Evolutionary conservation across 2,329 filamentous ascomycete genomes (phyloP).

Genomic region (Cercospora sp.): DNA sequence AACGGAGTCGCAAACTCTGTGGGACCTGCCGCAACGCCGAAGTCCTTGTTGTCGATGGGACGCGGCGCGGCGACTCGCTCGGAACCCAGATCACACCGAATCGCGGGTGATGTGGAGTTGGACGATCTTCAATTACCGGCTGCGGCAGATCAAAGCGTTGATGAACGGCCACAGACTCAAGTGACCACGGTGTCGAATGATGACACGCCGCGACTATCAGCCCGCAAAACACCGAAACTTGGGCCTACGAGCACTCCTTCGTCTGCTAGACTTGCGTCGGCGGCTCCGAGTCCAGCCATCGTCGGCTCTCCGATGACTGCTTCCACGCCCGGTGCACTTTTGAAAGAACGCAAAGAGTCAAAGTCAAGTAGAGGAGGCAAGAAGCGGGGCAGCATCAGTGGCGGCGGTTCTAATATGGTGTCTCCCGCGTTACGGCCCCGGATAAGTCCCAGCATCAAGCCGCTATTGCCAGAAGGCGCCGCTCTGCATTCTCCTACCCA

Average conservation of each 20-base stretch:
- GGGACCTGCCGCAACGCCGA: slow-evolving; percentile 37
- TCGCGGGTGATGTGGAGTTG: slow-evolving; percentile 39
- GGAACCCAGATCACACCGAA: neutral
- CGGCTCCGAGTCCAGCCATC: slow-evolving; percentile 54
- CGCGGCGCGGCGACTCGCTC: slow-evolving; percentile 2
- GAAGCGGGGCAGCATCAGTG: slow-evolving; percentile 63
- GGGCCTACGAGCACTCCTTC: slow-evolving; percentile 56
- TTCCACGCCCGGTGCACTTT: slow-evolving; percentile 36
- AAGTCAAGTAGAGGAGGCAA: slow-evolving; percentile 54
- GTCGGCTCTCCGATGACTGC: slow-evolving; percentile 53
- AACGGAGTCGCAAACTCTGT: slow-evolving; percentile 8
- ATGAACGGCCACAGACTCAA: slow-evolving; percentile 51
- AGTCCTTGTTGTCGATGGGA: slow-evolving; percentile 37
- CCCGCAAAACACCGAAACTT: slow-evolving; percentile 67
- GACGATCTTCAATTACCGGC: slow-evolving; percentile 74
- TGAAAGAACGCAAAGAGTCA: slow-evolving; percentile 38
- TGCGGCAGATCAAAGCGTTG: slow-evolving; percentile 52
- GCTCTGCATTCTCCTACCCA: slow-evolving; percentile 59
- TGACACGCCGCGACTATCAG: slow-evolving; percentile 62
- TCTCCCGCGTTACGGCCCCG: slow-evolving; percentile 84
- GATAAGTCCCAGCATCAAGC: slow-evolving; percentile 94
- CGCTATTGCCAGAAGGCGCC: slow-evolving; percentile 70
- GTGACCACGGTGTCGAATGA: slow-evolving; percentile 45
- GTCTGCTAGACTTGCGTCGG: slow-evolving; percentile 41
- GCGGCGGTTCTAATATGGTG: slow-evolving; percentile 67